Base-by-base conservation (phyloP, 257 asterid genomes). In the Solanum sejunctum region DNA sequence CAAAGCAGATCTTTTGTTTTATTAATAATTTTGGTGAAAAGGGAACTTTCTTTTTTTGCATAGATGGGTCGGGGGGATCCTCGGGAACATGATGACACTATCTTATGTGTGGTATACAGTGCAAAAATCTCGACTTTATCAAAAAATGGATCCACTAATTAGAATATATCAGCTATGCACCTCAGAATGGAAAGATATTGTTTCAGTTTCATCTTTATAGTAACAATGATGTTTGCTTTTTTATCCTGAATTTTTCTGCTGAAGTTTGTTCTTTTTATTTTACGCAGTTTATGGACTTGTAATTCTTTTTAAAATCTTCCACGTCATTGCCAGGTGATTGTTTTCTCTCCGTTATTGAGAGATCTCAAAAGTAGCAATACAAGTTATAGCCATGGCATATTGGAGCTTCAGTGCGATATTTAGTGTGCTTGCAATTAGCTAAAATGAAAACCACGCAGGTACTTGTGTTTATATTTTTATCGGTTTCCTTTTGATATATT, bases 371-470 rank as follows among this genome's bases (percentile, higher is more conserved):
- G 81, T 21, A 47, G 60, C 49, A 73, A 73, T 47, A 47, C 60
- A 47, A 73, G 58, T 49, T 66, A 43, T 83, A 63, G 79, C 80
- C 20, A 70, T 82, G 85, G 73, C 17, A 11, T 66, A 11, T 28
- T 66, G 39, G 61, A 64, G 39, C 28, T 67, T 83, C 67, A 83
- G 36, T 49, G 55, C 67, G 80, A 83, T 66, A 83, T 28, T 83
- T 83, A 83, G 20, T 83, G 81, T 83, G 39, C 66, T 83, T 67
- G 75, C 67, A 83, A 36, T 83, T 45, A 72, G 80, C 80, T 66
- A 66, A 81, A 67, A 83, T 83, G 85, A 83, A 83, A 80, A 83
- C 67, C 47, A 26, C 80, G 32, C 85, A 83, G 85, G 85, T 83
- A 10, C 63, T 83, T 67, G 18, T 57, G 66, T 51, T 49, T 45